Percentiles rank a stretch among this genome's conserved stretches.
phyloP scores from a whole-genome alignment of 2,329 filamentous ascomycete genomes.

The Pseudohalonectria lignicola region DNA sequence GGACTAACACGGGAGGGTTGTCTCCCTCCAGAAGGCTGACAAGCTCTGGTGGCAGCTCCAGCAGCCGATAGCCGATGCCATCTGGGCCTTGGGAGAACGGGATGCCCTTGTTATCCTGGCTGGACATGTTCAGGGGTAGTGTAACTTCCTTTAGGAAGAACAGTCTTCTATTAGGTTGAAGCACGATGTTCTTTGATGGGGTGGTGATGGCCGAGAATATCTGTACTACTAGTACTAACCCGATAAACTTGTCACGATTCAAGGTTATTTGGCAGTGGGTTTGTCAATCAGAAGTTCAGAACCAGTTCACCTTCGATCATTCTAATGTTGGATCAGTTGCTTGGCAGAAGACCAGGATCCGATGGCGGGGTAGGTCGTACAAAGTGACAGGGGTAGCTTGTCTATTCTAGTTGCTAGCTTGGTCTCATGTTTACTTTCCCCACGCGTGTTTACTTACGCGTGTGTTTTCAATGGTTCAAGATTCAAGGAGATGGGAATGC shows the following conservation, averaged over 20 bases:
- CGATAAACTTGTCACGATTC: too few relatives aligned
- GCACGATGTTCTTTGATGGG: not conserved
- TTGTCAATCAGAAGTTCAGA: too few relatives aligned
- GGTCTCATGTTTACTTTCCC: not conserved
- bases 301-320: too few relatives aligned
- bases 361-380: slow-evolving; percentile 3
- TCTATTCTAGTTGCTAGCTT: too few relatives aligned
- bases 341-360: not conserved
- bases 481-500: too few relatives aligned
- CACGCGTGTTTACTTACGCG: not conserved
- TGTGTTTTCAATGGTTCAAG: too few relatives aligned
- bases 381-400: not conserved
- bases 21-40: slow-evolving; percentile 42
- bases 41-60: slow-evolving; percentile 51
- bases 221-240: too few relatives aligned
- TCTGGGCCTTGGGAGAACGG: slow-evolving; percentile 37
- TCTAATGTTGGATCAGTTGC: too few relatives aligned
- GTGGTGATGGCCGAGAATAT: too few relatives aligned
- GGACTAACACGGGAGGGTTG: slow-evolving; percentile 37
- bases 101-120: slow-evolving; percentile 31
- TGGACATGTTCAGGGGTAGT: slow-evolving; percentile 27
- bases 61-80: slow-evolving; percentile 42
- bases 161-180: not conserved
- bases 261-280: too few relatives aligned
- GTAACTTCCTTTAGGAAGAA: too few relatives aligned